These are phyloP conservation scores for Dispira parvispora DNA, from an alignment of 192 early-diverging fungal species.

Conservation along the genomic window DNA sequence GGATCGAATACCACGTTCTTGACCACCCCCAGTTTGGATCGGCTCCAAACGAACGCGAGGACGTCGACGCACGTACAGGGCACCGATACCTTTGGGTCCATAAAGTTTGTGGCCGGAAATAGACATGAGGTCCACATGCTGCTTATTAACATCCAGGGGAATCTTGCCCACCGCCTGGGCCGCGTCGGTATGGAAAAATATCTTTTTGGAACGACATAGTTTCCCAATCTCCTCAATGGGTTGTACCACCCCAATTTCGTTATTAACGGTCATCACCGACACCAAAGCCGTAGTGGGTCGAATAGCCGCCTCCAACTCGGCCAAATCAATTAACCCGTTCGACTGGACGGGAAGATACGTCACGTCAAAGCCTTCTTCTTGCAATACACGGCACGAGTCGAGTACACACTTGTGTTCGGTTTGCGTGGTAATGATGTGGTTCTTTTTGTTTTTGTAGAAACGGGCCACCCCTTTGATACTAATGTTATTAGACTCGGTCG, in stretches of 20 bases:
- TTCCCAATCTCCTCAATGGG: constrained; percentile 79
- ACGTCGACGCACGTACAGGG: constrained; percentile 78
- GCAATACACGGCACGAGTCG: constrained; percentile 88
- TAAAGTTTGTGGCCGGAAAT: constrained; percentile 96
- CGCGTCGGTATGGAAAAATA: constrained; percentile 95
- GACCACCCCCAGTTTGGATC: constrained; percentile 83
- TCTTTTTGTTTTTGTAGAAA: constrained; percentile 87
- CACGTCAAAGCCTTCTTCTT: constrained; percentile 89
- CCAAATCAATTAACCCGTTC: constrained; percentile 72
- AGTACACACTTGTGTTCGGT: constrained; percentile 98
- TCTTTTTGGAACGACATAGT: constrained; percentile 67
- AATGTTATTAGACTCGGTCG: constrained; percentile 93
- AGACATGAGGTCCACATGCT: constrained; percentile 91
- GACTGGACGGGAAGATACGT: constrained; percentile 80
- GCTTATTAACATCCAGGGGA: constrained; percentile 73
- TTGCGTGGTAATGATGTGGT: constrained; percentile 92
- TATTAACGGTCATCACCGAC: constrained; percentile 95
- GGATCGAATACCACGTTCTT: constrained; percentile 85
- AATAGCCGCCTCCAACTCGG: constrained; percentile 63
- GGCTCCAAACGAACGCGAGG: constrained; percentile 88
- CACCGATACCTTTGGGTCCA: constrained; percentile 94
- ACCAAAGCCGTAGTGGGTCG: constrained; percentile 81
- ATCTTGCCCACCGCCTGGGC: constrained; percentile 96
- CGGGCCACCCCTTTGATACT: constrained; percentile 87
- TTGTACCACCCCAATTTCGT: constrained; percentile 96